Evolutionary conservation across 352 stramenopile species (phyloP).

Genomic region (Peronospora farinosa): DNA sequence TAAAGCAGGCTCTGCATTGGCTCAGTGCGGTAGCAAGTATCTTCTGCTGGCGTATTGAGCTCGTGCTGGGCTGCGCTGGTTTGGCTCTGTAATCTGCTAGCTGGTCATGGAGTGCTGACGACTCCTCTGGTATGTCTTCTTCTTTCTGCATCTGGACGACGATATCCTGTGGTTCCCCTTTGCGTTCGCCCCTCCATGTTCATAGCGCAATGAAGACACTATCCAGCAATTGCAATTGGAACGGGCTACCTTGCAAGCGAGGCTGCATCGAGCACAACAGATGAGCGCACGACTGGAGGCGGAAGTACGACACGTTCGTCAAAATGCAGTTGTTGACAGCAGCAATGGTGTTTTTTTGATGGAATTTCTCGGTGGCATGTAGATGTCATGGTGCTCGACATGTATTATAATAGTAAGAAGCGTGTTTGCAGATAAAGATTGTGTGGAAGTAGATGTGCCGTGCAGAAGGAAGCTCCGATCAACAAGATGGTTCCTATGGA

Average conservation of each 20-base stretch:
- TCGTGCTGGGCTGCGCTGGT: conserved; percentile 25
- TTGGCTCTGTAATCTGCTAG: conserved; percentile 29
- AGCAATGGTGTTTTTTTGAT: conserved; percentile 36
- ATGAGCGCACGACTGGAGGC: conserved; percentile 51
- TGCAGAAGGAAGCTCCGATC: too few relatives aligned
- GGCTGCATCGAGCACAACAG: conserved; percentile 46
- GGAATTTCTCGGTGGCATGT: conserved; percentile 69
- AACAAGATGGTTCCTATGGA: too few relatives aligned
- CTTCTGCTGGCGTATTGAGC: conserved; percentile 33
- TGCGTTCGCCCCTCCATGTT: conserved; percentile 13
- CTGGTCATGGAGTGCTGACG: conserved; percentile 35
- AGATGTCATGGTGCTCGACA: conserved; percentile 6
- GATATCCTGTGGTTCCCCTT: conserved; percentile 8
- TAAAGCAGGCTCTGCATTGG: conserved; percentile 24
- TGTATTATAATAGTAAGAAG: background rate
- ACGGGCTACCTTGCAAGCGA: conserved; percentile 37
- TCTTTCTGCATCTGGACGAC: conserved; percentile 26
- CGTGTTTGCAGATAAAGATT: too few relatives aligned
- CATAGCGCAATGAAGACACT: conserved; percentile 36
- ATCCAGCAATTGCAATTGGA: conserved; percentile 48
- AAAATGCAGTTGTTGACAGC: conserved; percentile 37
- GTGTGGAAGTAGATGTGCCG: too few relatives aligned
- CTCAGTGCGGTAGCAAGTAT: conserved; percentile 27
- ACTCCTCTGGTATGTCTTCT: conserved; percentile 26
- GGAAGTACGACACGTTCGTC: conserved; percentile 46